Evolutionary conservation across 106 monocot genomes (phyloP), one percentile per base, ranked within the genome.

Genomic region (Dendrobium nobile): DNA sequence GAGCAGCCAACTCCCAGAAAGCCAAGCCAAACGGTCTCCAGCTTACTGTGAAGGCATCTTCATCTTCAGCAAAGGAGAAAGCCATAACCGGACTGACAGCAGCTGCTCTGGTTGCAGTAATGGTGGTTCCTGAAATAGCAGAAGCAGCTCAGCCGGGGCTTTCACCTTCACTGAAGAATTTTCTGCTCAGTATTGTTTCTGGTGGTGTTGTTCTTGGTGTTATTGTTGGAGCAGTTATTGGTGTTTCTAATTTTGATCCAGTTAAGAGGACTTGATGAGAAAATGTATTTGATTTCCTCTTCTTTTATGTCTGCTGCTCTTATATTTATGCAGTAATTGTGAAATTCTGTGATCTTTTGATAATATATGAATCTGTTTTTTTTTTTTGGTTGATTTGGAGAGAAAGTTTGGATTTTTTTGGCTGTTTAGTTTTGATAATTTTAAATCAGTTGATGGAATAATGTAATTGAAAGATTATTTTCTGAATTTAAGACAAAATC

Each of bases 121-220:
- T 87, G 22, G 79, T 85, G 19, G 42, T 85, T 11, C 92, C 92
- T 0, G 88, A 89, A 11, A 78, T 92, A 4, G 92, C 92, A 7
- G 86, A 90, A 78, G 92, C 92, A 4, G 87, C 89, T 7, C 87
- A 87, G 81, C 89, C 92, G 0, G 88, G 86, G 13, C 11, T 90
- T 26, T 92, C 92, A 0, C 86, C 89, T 1, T 92, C 92, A 0
- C 88, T 92, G 28, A 92, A 92, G 86, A 92, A 92, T 84, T 92
- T 92, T 84, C 78, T 92, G 67, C 89, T 92, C 73, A 92, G 92
- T 80, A 92, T 92, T 74, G 78, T 76, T 10, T 59, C 89, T 15
- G 92, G 92, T 1, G 92, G 92, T 0, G 82, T 86, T 9, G 92
- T 92, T 44, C 80, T 92, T 24, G 77, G 37, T 11, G 88, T 80